Evolutionary conservation across 2,329 filamentous ascomycete species (phyloP).

Genomic region (Pseudogymnoascus destructans): DNA sequence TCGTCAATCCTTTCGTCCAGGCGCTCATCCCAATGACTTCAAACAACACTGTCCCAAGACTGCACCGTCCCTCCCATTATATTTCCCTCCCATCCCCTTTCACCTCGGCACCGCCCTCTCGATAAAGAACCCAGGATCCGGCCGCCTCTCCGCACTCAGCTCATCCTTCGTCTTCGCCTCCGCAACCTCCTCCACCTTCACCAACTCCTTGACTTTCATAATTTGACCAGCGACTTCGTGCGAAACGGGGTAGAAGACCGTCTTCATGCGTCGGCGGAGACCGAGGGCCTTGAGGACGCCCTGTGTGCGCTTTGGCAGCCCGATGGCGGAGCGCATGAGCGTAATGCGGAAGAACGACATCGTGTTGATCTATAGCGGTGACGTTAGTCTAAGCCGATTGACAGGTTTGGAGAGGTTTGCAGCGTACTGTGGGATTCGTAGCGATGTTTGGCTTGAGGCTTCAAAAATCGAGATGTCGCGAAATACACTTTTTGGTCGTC

Average conservation of each 20-base stretch:
- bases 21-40: background rate
- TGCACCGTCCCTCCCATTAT: background rate
- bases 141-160: constrained; percentile 47
- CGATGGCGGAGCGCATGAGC: constrained; percentile 58
- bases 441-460: constrained; percentile 1
- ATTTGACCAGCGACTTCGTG: constrained; percentile 58
- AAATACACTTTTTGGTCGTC: constrained; percentile 3
- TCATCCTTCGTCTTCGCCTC: constrained; percentile 43
- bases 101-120: constrained; percentile 33
- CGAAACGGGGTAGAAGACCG: constrained; percentile 59
- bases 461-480: constrained; percentile 5
- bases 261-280: constrained; percentile 57
- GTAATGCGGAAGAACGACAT: constrained; percentile 63
- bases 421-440: background rate
- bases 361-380: constrained; percentile 12
- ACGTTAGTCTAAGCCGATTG: background rate
- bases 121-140: constrained; percentile 55
- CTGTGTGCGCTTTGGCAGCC: constrained; percentile 49
- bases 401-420: background rate
- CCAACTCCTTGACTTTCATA: constrained; percentile 63
- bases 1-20: background rate
- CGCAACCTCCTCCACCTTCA: constrained; percentile 56
- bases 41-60: background rate
- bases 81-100: background rate
- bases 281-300: constrained; percentile 59